Evolutionary conservation across 768 basidiomycete species (phyloP).

Genomic region (Psilocybe azurescens): DNA sequence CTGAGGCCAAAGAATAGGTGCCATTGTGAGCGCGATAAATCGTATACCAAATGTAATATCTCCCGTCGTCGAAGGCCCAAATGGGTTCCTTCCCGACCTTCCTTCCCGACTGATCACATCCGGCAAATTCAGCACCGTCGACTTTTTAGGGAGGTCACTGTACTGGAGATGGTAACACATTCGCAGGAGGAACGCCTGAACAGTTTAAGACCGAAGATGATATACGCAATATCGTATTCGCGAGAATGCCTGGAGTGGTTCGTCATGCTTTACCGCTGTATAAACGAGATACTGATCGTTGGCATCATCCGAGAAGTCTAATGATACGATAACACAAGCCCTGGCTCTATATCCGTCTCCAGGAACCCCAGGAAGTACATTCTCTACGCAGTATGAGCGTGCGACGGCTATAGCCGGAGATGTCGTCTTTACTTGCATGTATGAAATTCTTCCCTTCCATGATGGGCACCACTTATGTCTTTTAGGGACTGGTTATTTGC

Average conservation of each 20-base stretch:
- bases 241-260: constrained; percentile 41
- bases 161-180: constrained; percentile 47
- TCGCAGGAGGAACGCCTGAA: constrained; percentile 40
- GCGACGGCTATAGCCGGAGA: constrained; percentile 47
- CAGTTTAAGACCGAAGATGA: constrained; percentile 47
- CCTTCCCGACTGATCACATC: constrained; percentile 38
- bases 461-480: background rate
- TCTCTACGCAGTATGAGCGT: constrained; percentile 44
- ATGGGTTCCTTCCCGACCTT: constrained; percentile 41
- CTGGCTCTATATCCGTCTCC: constrained; percentile 44
- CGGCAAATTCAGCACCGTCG: constrained; percentile 34
- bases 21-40: constrained; percentile 45
- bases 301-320: constrained; percentile 31
- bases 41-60: constrained; percentile 31
- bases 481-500: constrained; percentile 47
- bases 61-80: constrained; percentile 44
- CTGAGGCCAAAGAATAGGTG: constrained; percentile 26
- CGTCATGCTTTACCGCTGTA: constrained; percentile 10
- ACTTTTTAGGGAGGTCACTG: constrained; percentile 51
- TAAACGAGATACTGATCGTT: background rate
- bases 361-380: constrained; percentile 36
- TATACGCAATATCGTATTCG: constrained; percentile 37
- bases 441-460: constrained; percentile 10
- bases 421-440: constrained; percentile 50
- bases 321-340: constrained; percentile 38